Evolutionary conservation across 163 green algal species (phyloP).

Genomic region (Volvox carteri): DNA sequence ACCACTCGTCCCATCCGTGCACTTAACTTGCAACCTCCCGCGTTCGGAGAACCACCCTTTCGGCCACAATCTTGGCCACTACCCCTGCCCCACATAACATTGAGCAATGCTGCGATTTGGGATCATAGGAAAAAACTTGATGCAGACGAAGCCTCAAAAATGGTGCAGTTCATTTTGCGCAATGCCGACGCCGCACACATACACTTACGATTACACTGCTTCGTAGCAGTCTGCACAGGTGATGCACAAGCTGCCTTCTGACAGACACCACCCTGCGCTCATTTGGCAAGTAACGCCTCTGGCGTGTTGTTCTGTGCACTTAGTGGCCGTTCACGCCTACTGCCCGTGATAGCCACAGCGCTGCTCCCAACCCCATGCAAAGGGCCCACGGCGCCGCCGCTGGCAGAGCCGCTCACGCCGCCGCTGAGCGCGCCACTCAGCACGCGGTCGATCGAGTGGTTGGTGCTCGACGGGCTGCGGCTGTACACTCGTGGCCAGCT

Average conservation of each 20-base stretch:
- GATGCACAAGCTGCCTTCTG: neutral
- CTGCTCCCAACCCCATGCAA: neutral
- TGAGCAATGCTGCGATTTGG: neutral
- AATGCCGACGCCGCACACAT: neutral
- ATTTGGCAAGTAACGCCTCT: conserved; percentile 41
- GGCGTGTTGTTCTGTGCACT: conserved; percentile 50
- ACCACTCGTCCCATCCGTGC: no score
- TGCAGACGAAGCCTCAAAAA: conserved; percentile 1
- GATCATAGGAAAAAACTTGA: conserved; percentile 8
- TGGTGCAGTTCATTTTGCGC: neutral
- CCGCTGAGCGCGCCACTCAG: conserved; percentile 34
- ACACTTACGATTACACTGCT: neutral
- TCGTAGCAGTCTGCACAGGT: neutral
- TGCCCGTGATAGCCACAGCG: conserved; percentile 25
- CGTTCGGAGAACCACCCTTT: neutral
- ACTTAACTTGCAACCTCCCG: no score
- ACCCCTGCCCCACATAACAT: conserved; percentile 11
- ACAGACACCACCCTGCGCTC: neutral
- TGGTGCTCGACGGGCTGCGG: conserved; percentile 41
- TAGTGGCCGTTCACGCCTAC: conserved; percentile 47
- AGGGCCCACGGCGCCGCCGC: neutral
- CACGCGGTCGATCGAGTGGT: conserved; percentile 29
- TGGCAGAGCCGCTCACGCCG: conserved; percentile 16
- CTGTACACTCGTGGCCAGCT: conserved; percentile 51
- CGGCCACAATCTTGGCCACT: neutral